Percentiles rank a stretch among this genome's conserved stretches.
Conservation (phyloP, 805 yeast species). For the Kluyveromyces siamensis region DNA sequence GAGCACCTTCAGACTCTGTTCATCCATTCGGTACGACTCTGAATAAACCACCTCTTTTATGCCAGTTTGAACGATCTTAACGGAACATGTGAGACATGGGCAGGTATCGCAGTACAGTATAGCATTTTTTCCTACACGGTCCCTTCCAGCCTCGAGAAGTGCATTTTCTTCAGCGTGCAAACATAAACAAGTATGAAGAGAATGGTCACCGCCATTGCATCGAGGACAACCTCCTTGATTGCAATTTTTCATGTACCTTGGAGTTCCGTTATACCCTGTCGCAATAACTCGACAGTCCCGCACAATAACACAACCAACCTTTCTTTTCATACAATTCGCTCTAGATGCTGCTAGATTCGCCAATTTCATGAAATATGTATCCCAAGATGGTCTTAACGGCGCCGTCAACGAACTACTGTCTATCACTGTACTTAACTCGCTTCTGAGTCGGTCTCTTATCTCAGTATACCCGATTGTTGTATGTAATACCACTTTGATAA, state of each 20-base stretch:
- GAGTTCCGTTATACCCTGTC: constrained; percentile 98
- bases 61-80: constrained; percentile 91
- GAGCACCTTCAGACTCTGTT: constrained; percentile 59
- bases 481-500: constrained; percentile 2
- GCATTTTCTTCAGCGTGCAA: constrained; percentile 98
- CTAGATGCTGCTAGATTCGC: constrained; percentile 90
- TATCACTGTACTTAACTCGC: neutral
- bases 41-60: constrained; percentile 87
- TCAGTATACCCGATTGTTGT: neutral
- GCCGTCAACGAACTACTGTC: constrained; percentile 3
- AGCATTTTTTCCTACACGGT: constrained; percentile 55
- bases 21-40: constrained; percentile 89
- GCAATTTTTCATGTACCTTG: constrained; percentile 78
- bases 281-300: constrained; percentile 80
- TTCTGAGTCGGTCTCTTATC: neutral
- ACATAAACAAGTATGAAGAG: constrained; percentile 82
- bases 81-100: constrained; percentile 93
- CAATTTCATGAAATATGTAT: constrained; percentile 85
- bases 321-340: constrained; percentile 92
- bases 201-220: constrained; percentile 66
- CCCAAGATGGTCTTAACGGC: constrained; percentile 80
- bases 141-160: constrained; percentile 86
- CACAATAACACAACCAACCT: constrained; percentile 94
- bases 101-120: constrained; percentile 90
- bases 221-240: constrained; percentile 93